Base-by-base conservation (phyloP, 1,139 yeast species). In the Saccharomyces hybrid region DNA sequence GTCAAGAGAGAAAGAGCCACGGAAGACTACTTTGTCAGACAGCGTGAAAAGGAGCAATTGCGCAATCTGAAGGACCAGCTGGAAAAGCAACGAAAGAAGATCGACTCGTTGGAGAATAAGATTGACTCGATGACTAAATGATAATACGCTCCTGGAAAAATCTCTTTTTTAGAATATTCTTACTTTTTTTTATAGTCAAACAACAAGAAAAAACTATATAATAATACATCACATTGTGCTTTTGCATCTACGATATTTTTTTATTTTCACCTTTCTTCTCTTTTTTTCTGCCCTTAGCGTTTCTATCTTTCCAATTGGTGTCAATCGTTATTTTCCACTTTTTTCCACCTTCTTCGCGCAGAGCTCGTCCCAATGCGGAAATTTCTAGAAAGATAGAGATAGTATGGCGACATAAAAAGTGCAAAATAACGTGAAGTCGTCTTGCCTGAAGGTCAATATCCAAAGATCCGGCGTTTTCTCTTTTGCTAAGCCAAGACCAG, bases 1-100 rank as follows among this genome's bases (percentile, higher is more conserved):
- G 73, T 76, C 64, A 80, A 83, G 71, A 83, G 88, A 66, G 90
- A 84, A 73, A 80, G 80, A 73, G 87, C 87, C 57, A 79, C 78
- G 64, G 89, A 84, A 73, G 86, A 83, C 71, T 72, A 71, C 64
- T 84, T 79, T 73, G 75, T 83, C 67, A 78, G 71, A 66, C 80
- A 81, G 66, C 79, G 78, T 68, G 88, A 84, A 73, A 79, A 79
- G 67, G 87, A 82, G 67, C 80, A 79, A 71, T 73, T 84, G 62
- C 77, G 75, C 59, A 75, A 76, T 48, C 73, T 82, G 63, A 77
- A 71, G 64, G 78, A 77, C 66, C 75, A 78, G 63, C 68, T 79
- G 62, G 74, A 77, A 67, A 73, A 79, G 69, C 82, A 78, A 65
- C 76, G 78, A 69, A 74, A 76, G 53, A 62, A 67, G 52, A 54